These are phyloP conservation scores for Vigna reflexopilosa DNA, from an alignment of 306 rosid species.

Conservation along the genomic window DNA sequence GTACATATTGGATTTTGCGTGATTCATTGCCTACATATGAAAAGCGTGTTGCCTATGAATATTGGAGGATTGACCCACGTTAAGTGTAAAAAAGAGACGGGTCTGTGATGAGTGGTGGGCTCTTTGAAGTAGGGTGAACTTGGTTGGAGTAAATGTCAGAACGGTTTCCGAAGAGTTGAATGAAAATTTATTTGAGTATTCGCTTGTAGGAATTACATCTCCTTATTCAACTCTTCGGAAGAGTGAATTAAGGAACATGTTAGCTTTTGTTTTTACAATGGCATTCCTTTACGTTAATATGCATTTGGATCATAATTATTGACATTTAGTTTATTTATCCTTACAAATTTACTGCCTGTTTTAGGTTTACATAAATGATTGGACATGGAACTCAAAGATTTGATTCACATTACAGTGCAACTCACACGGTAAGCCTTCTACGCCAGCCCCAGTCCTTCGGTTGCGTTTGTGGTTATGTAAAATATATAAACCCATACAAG, in stretches of 20 bases:
- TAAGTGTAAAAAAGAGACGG: background rate
- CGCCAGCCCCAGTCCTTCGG: constrained; percentile 13
- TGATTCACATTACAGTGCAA: constrained; percentile 40
- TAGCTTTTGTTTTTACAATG: constrained; percentile 2
- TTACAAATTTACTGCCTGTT: constrained; percentile 41
- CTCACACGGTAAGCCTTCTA: constrained; percentile 45
- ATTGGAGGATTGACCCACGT: background rate
- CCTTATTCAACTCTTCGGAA: constrained; percentile 3
- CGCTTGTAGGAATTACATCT: constrained; percentile 16
- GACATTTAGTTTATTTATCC: constrained; percentile 31
- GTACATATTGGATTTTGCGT: background rate
- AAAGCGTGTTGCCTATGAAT: background rate
- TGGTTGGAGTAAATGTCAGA: background rate
- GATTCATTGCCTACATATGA: background rate
- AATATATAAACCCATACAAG: constrained; percentile 4
- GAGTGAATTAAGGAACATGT: constrained; percentile 28
- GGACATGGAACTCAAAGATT: constrained; percentile 42
- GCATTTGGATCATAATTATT: constrained; percentile 22
- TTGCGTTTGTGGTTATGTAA: constrained; percentile 12
- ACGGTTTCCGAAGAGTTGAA: background rate
- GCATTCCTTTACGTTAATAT: constrained; percentile 2
- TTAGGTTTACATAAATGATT: constrained; percentile 47
- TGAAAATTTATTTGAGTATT: background rate
- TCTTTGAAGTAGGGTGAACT: background rate
- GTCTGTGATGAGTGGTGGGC: background rate